These are phyloP conservation scores for Aurifilum marmelostoma DNA, from an alignment of 2,329 filamentous ascomycete species.

Conservation along the genomic window DNA sequence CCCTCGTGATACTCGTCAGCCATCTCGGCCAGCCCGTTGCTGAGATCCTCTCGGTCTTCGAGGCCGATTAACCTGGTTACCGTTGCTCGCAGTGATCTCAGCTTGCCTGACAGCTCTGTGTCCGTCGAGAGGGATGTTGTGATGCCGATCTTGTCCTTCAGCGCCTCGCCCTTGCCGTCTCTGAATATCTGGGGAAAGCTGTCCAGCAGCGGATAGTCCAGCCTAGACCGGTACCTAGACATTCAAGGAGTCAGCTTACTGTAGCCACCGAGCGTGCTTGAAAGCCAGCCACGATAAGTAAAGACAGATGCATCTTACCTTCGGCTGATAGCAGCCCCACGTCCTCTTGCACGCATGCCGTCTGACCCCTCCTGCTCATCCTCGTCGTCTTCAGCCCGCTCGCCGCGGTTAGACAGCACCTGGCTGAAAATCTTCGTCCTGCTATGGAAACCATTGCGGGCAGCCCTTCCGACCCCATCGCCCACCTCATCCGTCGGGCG, in stretches of 20 bases:
- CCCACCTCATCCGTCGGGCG: conserved; percentile 45
- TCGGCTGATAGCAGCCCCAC: conserved; percentile 37
- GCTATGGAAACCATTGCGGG: conserved; percentile 31
- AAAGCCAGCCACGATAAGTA: background rate
- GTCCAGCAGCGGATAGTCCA: conserved; percentile 77
- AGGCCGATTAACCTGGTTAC: conserved; percentile 66
- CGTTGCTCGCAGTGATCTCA: conserved; percentile 68
- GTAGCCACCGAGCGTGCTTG: background rate
- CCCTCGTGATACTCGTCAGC: conserved; percentile 88
- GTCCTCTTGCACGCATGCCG: conserved; percentile 32
- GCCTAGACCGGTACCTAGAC: conserved; percentile 48
- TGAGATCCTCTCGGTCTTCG: conserved; percentile 83
- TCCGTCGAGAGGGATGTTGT: conserved; percentile 72
- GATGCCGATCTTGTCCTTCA: conserved; percentile 50
- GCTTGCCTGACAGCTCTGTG: conserved; percentile 68
- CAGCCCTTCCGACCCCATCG: conserved; percentile 16
- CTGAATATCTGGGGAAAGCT: conserved; percentile 81
- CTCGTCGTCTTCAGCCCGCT: conserved; percentile 36
- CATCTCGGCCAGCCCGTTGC: conserved; percentile 79
- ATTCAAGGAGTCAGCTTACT: background rate
- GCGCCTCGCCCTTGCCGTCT: conserved; percentile 41
- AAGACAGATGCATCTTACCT: conserved; percentile 37
- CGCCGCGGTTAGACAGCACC: conserved; percentile 40
- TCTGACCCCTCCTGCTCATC: conserved; percentile 35
- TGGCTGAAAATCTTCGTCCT: conserved; percentile 46